Base-by-base conservation (phyloP, 1,284 basidiomycete species). In the Ganoderma lucidum region DNA sequence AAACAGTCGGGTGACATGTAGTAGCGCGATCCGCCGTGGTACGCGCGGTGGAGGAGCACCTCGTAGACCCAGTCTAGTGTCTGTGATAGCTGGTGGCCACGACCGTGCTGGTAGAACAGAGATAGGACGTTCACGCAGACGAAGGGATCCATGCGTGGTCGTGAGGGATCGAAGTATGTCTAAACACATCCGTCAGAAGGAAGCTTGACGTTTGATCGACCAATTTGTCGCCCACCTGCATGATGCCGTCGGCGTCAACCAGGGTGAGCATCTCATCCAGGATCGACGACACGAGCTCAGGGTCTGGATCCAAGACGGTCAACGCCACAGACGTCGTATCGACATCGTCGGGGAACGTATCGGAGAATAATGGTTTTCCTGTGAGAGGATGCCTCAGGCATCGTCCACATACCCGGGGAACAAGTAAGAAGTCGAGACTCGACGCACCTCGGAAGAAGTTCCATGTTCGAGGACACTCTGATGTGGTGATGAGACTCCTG, bases 211-310 rank as follows among this genome's bases (percentile, higher is more conserved):
- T 12, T 42, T 28, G 59, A 28, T 41, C 37, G 14, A 23, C 37
- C n/a, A 28, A 41, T 61, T 30, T 19, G 42, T 17, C 28, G 39
- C 30, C 67, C 76, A 85, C 86, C 79, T 83, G 82, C 55, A 85
- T 81, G 66, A 88, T 87, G 35, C 85, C 85, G 72, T 89, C 87
- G n/a, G 77, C 72, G 69, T 85, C 83, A 9, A 83, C 76, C 66
- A 85, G 85, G 48, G 81, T 74, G 8, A 88, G 80, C 83, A 88
- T 88, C 65, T 88, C 86, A 71, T 88, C 83, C 80, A 89, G 84
- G 10, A 88, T 81, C 6, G 82, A 82, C 48, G 80, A 76, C 23
- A 81, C 81, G 8, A 82, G 72, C n/a, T 74, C 75, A 39, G 77
- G 75, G 65, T 82, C 80, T 6, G 77, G 77, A 53, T 79, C 79